Evolutionary conservation across 225 moss, liverwort and hornwort genomes (phyloP).

Genomic region (Straminergon stramineum): DNA sequence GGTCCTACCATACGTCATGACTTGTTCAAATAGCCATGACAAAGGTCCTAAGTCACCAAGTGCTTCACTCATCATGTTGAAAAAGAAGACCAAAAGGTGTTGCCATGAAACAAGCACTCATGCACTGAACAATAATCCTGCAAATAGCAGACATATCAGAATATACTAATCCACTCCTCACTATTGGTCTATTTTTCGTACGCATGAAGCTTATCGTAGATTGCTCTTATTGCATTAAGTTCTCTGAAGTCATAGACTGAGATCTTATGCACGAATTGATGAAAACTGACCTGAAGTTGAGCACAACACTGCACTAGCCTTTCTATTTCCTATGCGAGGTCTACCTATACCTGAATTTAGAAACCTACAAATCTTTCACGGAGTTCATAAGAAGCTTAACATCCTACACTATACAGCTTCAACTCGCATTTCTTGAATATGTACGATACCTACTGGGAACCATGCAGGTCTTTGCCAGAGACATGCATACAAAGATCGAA

Average conservation of each 20-base stretch:
- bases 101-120: neutral
- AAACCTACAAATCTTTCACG: neutral
- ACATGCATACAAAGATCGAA: neutral
- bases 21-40: neutral
- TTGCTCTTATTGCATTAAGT: constrained; percentile 11
- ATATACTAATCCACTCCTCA: neutral
- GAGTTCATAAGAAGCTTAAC: neutral
- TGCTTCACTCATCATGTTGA: neutral
- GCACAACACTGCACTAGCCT: neutral
- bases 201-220: neutral
- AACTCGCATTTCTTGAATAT: neutral
- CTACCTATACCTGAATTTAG: neutral
- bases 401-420: neutral
- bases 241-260: constrained; percentile 2
- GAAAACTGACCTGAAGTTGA: neutral
- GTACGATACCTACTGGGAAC: neutral
- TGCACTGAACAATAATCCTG: neutral
- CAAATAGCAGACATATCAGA: neutral
- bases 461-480: neutral
- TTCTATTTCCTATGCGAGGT: neutral
- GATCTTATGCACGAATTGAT: constrained; percentile 24
- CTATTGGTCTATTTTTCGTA: neutral
- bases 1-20: too few relatives aligned
- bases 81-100: neutral
- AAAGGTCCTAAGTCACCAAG: neutral